A percentile compares a stretch with the other conserved stretches of the same genome.
Conservation (phyloP, 768 basidiomycete genomes). For the Leccinum variicolor region DNA sequence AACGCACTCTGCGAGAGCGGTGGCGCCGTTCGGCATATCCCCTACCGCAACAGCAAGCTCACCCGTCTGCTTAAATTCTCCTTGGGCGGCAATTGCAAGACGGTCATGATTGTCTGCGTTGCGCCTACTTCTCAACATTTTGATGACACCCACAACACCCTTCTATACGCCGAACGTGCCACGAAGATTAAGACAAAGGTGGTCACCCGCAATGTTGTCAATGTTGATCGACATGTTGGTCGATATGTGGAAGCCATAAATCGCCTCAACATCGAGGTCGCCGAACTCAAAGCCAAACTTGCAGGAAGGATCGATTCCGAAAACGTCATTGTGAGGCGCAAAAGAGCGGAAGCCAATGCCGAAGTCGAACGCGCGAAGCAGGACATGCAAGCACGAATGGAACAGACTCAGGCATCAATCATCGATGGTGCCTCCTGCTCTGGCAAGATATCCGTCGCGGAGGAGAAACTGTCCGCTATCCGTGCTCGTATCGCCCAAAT, state of each 20-base stretch:
- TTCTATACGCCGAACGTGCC: conserved; percentile 95
- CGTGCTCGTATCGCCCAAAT: conserved; percentile 59
- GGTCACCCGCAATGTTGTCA: conserved; percentile 91
- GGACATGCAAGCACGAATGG: conserved; percentile 69
- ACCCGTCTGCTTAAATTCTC: conserved; percentile 97
- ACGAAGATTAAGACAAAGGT: conserved; percentile 99
- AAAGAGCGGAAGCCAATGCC: conserved; percentile 62
- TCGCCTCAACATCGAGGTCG: conserved; percentile 78
- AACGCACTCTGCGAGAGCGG: conserved; percentile 97
- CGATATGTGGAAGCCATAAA: conserved; percentile 95
- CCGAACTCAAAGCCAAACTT: conserved; percentile 82
- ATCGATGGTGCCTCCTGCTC: conserved; percentile 72
- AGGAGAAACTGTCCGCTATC: conserved; percentile 62
- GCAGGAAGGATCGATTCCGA: conserved; percentile 66
- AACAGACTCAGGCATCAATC: conserved; percentile 69
- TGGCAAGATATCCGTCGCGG: conserved; percentile 68
- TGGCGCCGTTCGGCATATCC: conserved; percentile 83
- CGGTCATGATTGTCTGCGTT: conserved; percentile 98
- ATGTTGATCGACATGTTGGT: conserved; percentile 91
- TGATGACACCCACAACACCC: conserved; percentile 98
- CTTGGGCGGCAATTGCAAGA: conserved; percentile 97
- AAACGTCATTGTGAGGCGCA: conserved; percentile 60
- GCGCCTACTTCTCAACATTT: conserved; percentile 95
- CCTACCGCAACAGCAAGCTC: conserved; percentile 97
- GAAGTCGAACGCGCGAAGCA: conserved; percentile 73